Evolutionary conservation across 257 asterid genomes (phyloP).

Genomic region (Ajuga chamaepitys): DNA sequence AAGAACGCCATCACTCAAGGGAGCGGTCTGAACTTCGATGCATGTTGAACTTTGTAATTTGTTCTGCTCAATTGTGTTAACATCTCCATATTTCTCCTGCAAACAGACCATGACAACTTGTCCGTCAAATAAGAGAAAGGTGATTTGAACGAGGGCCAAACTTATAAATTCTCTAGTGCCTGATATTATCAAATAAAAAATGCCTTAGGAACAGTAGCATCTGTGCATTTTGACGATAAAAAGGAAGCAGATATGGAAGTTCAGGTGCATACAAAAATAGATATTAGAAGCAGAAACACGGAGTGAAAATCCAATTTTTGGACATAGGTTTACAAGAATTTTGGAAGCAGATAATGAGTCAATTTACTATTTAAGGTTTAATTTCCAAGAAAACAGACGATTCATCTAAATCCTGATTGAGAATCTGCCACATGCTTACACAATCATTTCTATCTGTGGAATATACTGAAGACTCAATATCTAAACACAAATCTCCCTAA

Average conservation of each 20-base stretch:
- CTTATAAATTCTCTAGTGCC: not conserved
- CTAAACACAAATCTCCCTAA: not conserved
- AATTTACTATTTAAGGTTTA: not conserved
- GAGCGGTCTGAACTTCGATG: slow-evolving; percentile 79
- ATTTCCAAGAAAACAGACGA: not conserved
- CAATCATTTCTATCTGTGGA: not conserved
- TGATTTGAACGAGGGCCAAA: not conserved
- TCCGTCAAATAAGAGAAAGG: not conserved
- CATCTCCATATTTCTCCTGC: slow-evolving; percentile 42
- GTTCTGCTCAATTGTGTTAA: slow-evolving; percentile 15
- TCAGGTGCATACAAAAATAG: no score
- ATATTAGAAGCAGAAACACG: no score
- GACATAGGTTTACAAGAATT: not conserved
- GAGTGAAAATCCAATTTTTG: not conserved
- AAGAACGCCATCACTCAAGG: slow-evolving; percentile 68
- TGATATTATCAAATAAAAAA: not conserved
- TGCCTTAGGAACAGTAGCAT: no score
- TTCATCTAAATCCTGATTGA: no score
- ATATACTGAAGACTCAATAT: not conserved
- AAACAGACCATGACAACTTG: not conserved
- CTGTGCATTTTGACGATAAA: no score
- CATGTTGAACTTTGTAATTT: slow-evolving; percentile 16
- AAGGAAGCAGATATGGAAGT: no score
- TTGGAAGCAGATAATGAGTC: not conserved
- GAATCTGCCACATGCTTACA: not conserved